These are phyloP conservation scores for Samsoniella hepiali DNA, from an alignment of 2,329 filamentous ascomycete species.

Conservation along the genomic window DNA sequence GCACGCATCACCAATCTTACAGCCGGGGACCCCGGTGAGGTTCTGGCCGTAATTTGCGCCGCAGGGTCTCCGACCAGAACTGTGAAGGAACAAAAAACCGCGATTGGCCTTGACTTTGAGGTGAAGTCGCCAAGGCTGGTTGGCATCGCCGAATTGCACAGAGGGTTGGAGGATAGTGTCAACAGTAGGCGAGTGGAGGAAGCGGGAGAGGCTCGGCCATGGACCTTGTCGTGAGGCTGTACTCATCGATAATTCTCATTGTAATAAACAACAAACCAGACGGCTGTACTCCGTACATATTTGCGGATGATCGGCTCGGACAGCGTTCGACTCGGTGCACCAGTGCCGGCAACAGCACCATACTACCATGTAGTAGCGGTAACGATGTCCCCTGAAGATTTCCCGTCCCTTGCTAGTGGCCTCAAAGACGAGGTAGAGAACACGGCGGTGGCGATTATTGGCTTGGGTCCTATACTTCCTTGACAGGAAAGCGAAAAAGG, in stretches of 20 bases:
- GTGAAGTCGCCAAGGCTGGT: too few relatives aligned
- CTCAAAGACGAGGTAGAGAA: not conserved
- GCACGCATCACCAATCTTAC: not conserved
- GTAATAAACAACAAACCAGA: not conserved
- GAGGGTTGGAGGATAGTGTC: too few relatives aligned
- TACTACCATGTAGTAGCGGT: not conserved
- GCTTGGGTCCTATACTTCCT: not conserved
- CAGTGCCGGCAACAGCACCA: not conserved
- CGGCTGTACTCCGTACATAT: too few relatives aligned
- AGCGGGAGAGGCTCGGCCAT: too few relatives aligned
- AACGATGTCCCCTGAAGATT: not conserved
- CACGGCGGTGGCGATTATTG: not conserved
- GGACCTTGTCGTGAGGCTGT: not conserved
- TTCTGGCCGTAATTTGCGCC: conserved; percentile 3
- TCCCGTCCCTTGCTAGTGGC: not conserved
- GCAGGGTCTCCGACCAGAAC: not conserved
- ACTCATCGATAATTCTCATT: not conserved
- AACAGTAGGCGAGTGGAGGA: too few relatives aligned
- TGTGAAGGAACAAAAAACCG: too few relatives aligned
- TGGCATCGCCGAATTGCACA: too few relatives aligned
- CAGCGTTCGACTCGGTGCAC: not conserved
- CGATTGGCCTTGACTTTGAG: too few relatives aligned
- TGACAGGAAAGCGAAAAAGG: too few relatives aligned
- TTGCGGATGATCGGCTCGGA: not conserved
- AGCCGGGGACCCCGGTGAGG: not conserved